Conservation (phyloP, 176 grass and related monocot genomes). For the Oryza australiensis region DNA sequence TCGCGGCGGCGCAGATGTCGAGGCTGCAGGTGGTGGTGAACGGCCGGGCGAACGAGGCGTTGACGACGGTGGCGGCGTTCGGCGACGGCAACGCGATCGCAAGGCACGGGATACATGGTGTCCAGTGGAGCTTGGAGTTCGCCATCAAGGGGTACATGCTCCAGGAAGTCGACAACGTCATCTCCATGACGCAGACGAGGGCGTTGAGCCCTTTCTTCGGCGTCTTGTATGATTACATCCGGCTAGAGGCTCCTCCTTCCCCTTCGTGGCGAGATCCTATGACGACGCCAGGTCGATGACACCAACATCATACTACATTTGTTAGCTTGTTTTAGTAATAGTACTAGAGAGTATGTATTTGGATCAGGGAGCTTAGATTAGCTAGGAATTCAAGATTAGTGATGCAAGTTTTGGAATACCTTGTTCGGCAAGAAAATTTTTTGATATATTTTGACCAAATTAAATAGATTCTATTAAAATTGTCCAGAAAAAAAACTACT, state of each 20-base stretch:
- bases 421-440: too few relatives aligned
- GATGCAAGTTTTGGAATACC: too few relatives aligned
- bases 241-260: conserved; percentile 43
- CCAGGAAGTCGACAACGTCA: conserved; percentile 40
- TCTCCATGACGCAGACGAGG: conserved; percentile 45
- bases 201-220: conserved; percentile 26
- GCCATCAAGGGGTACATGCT: conserved; percentile 34
- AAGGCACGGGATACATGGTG: conserved; percentile 47
- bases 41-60: background rate
- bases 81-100: conserved; percentile 66
- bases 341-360: too few relatives aligned
- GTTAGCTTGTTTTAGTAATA: too few relatives aligned
- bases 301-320: too few relatives aligned
- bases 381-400: too few relatives aligned
- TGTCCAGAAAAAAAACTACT: too few relatives aligned
- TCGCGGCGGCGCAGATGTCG: conserved; percentile 51
- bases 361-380: too few relatives aligned
- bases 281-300: too few relatives aligned
- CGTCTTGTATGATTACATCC: conserved; percentile 66
- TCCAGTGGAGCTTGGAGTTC: conserved; percentile 53
- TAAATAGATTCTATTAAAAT: too few relatives aligned
- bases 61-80: conserved; percentile 35
- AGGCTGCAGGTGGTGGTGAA: conserved; percentile 45
- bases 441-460: too few relatives aligned
- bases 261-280: conserved; percentile 33